phyloP scores from a whole-genome alignment of 192 early-diverging fungal genomes.

The Backusella tuberculispora region DNA sequence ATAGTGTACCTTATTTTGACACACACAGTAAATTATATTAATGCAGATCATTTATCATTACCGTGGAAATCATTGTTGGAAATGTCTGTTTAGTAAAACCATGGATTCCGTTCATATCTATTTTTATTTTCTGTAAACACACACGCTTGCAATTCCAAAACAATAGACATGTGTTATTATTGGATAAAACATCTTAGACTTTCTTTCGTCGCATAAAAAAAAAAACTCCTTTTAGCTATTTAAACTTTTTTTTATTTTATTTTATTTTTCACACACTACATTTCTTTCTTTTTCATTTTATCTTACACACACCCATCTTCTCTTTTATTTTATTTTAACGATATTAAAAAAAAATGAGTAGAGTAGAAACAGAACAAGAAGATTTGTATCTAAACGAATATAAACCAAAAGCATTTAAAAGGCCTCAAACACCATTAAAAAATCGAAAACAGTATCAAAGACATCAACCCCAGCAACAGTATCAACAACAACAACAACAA shows the following conservation, averaged over 20 bases:
- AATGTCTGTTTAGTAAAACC: not conserved
- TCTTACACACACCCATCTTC: not conserved
- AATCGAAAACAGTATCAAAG: not conserved
- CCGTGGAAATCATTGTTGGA: too few relatives aligned
- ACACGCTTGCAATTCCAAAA: constrained; percentile 3
- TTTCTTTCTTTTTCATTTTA: not conserved
- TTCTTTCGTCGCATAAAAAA: constrained; percentile 1
- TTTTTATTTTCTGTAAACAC: not conserved
- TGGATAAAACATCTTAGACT: not conserved
- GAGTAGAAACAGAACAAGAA: constrained; percentile 16
- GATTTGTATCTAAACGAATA: not conserved
- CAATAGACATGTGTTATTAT: not conserved
- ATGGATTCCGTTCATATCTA: not conserved
- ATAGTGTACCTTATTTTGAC: too few relatives aligned
- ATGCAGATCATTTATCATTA: too few relatives aligned
- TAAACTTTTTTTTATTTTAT: not conserved
- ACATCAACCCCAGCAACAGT: not conserved
- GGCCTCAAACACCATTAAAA: not conserved
- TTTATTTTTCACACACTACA: not conserved
- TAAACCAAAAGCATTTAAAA: constrained; percentile 12
- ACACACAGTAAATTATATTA: too few relatives aligned
- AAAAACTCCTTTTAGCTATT: not conserved
- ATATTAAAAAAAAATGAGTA: constrained; percentile 3
- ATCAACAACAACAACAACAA: not conserved
- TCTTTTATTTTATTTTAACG: not conserved